Evolutionary conservation across 2,329 filamentous ascomycete species (phyloP).

Genomic region (Ophiostoma perfectum): DNA sequence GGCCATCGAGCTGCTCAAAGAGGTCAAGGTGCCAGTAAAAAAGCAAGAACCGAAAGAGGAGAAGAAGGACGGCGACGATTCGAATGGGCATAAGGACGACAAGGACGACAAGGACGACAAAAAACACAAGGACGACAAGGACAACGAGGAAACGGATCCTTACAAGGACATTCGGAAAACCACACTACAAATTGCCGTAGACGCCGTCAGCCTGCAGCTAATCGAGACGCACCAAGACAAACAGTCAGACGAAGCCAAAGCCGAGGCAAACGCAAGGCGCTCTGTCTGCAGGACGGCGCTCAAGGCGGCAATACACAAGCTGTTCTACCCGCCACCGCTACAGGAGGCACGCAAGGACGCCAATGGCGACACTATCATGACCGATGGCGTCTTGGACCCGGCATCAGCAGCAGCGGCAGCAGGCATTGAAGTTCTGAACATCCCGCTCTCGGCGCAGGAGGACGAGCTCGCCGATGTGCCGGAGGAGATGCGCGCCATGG

Average conservation of each 20-base stretch:
- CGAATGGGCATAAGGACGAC: conserved; percentile 35
- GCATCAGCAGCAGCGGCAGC: conserved; percentile 37
- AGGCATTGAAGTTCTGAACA: conserved; percentile 80
- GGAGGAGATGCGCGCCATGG: conserved; percentile 90
- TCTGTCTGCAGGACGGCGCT: conserved; percentile 65
- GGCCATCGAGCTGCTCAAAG: conserved; percentile 76
- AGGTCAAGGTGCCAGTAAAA: conserved; percentile 75
- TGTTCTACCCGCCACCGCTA: conserved; percentile 63
- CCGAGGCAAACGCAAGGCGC: conserved; percentile 62
- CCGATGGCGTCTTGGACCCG: background rate
- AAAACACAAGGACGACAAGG: conserved; percentile 32
- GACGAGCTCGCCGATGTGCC: conserved; percentile 95
- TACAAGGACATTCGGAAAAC: conserved; percentile 61
- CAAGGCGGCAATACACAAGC: conserved; percentile 60
- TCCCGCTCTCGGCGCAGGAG: conserved; percentile 70
- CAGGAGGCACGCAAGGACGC: conserved; percentile 1
- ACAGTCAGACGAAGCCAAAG: conserved; percentile 56
- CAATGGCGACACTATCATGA: conserved; percentile 45
- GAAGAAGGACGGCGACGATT: conserved; percentile 30
- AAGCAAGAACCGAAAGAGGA: conserved; percentile 54
- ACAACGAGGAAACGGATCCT: conserved; percentile 39
- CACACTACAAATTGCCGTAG: conserved; percentile 67
- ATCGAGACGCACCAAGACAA: conserved; percentile 73
- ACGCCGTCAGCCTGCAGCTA: conserved; percentile 77
- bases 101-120: conserved; percentile 43